Evolutionary conservation across 495 filamentous ascomycete genomes (phyloP), one percentile per base, ranked within the genome.

Genomic region (Lasiosphaeria ovina): DNA sequence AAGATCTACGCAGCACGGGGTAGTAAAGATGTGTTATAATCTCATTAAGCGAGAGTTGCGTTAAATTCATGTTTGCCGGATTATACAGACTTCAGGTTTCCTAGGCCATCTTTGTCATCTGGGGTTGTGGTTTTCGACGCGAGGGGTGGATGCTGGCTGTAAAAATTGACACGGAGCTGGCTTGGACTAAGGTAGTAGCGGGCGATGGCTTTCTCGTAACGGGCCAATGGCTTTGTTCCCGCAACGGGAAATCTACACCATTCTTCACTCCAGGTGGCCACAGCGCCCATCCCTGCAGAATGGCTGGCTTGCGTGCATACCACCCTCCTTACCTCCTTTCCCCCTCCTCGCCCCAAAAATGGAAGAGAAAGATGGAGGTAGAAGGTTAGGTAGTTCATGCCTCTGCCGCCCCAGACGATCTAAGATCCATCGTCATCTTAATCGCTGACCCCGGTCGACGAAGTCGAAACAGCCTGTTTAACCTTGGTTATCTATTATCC

Each of bases 391-490:
- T 56, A 62, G 61, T 63, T 69, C 66, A 69, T 65, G 64, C 67
- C 60, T 63, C 64, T 57, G 32, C 66, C 62, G 59, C 59, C 47
- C 63, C 59, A 58, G 54, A 64, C 47, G 62, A 60, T 65, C 24
- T 56, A 60, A 69, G 67, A 65, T 62, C 66, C 69, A 66, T 62
- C 58, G 54, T 60, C 62, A 61, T 69, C 62, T 59, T 44, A 49
- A 31, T 60, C 56, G 51, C 54, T 51, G 45, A 62, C 63, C 61
- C 59, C 65, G 61, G 63, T 53, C 54, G 57, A 61, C 59, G 62
- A 59, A 61, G 54, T 45, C 57, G 54, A 61, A 66, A 64, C 69
- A 66, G 64, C 52, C 65, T 69, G 66, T 69, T 69, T 63, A 55
- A 42, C 57, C 59, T 54, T 48, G 62, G 47, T 5, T 49, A 56